Base-by-base conservation (phyloP, 2,329 filamentous ascomycete species). In the Pseudogymnoascus sp. region DNA sequence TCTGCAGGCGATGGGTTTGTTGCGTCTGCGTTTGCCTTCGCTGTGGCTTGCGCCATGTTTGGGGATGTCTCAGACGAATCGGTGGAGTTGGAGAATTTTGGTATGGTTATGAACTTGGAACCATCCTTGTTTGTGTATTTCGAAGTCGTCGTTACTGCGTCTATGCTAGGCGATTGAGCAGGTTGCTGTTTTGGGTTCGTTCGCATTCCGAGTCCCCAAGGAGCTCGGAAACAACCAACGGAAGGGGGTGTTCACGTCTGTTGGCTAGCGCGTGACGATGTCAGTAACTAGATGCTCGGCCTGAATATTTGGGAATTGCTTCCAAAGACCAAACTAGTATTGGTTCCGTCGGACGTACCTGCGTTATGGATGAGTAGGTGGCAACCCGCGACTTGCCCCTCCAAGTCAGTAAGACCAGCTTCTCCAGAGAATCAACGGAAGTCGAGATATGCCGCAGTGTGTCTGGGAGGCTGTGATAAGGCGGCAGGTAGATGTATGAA, bases 51-150 rank as follows among this genome's bases (percentile, higher is more conserved):
- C 59, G 73, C 69, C 72, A 73, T 74, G 40, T 73, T 80, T 62
- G 82, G 82, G 28, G 82, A 81, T 62, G 81, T 79, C 67, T 82
- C 80, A 50, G 82, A 80, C 16, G 81, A 79, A 63, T 84, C 81
- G 67, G 80, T 74, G 31, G 62, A 66, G 60, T 76, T 75, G 37
- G 76, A 77, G 62, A 76, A 75, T 73, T 87, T 86, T 31, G 84
- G 84, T 12, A 87, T 80, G 47, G 83, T 86, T 72, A 87, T 87
- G 74, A 85, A 85, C 76, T 88, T 88, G 65, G 84, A 86, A 64
- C 85, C 85, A 77, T 88, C 84, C 73, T 87, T 87, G 71, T 86
- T 87, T 65, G 80, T 84, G 72, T 87, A 86, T 70, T 85, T 87
- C 16, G 81, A 84, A 63, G 74, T 69, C 72, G 80, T 82, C 60